A percentile compares a stretch with the other conserved stretches of the same genome.
Evolutionary conservation across 2,329 filamentous ascomycete species (phyloP).

Genomic region (Hypoxylon sp.): DNA sequence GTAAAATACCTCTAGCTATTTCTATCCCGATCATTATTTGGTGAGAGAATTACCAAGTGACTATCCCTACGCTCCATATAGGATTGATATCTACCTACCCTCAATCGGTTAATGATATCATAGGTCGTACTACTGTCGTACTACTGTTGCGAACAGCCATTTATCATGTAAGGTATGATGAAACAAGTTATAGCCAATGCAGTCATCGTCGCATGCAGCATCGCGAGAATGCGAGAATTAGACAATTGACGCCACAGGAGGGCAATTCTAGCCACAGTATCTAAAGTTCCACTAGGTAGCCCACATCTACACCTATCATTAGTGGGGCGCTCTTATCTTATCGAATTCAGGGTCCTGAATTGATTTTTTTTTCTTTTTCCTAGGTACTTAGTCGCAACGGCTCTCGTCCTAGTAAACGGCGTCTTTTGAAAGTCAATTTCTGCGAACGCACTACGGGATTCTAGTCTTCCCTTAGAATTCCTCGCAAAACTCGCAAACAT

Average conservation of each 20-base stretch:
- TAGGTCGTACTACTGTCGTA: not conserved
- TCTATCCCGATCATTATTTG: not conserved
- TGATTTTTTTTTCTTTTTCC: conserved; percentile 28
- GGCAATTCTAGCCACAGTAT: not conserved
- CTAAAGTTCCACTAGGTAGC: not conserved
- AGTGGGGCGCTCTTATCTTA: conserved; percentile 33
- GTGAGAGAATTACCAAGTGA: conserved; percentile 1
- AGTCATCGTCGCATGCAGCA: not conserved
- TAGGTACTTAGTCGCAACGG: conserved; percentile 5
- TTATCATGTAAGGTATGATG: not conserved
- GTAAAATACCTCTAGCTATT: conserved; percentile 19
- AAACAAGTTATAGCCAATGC: not conserved
- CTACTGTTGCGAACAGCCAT: not conserved
- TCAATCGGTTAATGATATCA: not conserved
- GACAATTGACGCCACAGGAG: conserved; percentile 13
- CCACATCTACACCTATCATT: conserved; percentile 1
- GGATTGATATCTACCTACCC: not conserved
- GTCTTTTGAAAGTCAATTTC: conserved; percentile 5
- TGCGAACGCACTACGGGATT: not conserved
- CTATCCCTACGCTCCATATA: not conserved
- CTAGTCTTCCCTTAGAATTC: not conserved
- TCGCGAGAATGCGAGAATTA: conserved; percentile 3
- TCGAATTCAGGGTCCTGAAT: conserved; percentile 18
- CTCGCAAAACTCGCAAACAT: conserved; percentile 39
- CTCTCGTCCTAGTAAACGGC: not conserved